Evolutionary conservation across 2,329 filamentous ascomycete genomes (phyloP), one percentile per base, ranked within the genome.

Genomic region (Madurella fahalii): DNA sequence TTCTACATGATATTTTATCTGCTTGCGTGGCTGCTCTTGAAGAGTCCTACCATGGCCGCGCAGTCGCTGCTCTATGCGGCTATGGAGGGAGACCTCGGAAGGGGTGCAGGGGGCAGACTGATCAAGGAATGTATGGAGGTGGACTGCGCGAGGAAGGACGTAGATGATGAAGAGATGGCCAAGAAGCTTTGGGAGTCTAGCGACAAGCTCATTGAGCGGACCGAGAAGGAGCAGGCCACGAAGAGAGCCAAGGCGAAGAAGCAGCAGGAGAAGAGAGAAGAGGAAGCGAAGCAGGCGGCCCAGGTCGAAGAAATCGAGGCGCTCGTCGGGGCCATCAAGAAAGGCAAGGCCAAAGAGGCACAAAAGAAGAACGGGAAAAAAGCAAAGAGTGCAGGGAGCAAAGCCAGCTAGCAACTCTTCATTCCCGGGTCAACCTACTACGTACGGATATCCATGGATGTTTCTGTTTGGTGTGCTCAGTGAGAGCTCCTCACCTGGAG

Each of bases 101-200:
- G 85, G 34, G 83, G 80, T 1, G 65, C 71, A 1, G 89, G 89
- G 9, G 89, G 86, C 0, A 85, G 80, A 66, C 68, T 95, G 47
- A 79, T 99, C 68, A 97, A 96, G 72, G 95, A 97, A 71, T 97
- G 93, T 68, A 84, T 82, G 62, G 82, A 90, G 66, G 79, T 92
- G 16, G 82, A 87, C 58, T 87, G 84, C 69, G 79, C 86, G 25
- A 79, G 89, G 50, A 77, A 74, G 25, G 92, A 96, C 65, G 78
- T 96, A 43, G 80, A 80, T 60, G 88, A 95, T 66, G 91, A 95
- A 60, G 81, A 80, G 17, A 73, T 89, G 31, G 91, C 90, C 55
- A 91, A 95, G 79, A 83, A 85, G 68, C 75, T 99, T 15, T 99
- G 93, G 93, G 83, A 95, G 67, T 85, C 89, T 55, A 96, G 89